A percentile compares a stretch with the other conserved stretches of the same genome.
These are phyloP conservation scores for Saccharomycopsis vini DNA, from an alignment of 805 yeast genomes.

Conservation along the genomic window DNA sequence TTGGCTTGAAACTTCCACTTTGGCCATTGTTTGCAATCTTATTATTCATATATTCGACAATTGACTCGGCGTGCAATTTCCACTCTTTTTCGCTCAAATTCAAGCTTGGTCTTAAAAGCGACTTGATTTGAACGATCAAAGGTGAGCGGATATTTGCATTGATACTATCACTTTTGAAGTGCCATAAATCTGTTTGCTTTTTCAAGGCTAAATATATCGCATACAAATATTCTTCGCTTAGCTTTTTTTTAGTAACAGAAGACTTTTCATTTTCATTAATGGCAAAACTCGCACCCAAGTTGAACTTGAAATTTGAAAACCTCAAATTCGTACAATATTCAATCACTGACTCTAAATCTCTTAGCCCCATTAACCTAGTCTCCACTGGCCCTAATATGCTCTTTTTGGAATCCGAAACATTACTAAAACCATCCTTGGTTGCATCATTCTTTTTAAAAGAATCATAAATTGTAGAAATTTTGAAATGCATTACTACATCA, in stretches of 20 bases:
- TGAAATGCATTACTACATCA: not conserved
- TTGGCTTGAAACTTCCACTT: conserved; percentile 20
- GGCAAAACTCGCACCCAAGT: not conserved
- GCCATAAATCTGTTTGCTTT: conserved; percentile 14
- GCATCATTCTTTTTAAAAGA: not conserved
- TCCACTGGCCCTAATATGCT: conserved; percentile 23
- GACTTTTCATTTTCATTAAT: not conserved
- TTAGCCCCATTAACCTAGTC: not conserved
- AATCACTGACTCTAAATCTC: too few relatives aligned
- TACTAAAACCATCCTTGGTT: not conserved
- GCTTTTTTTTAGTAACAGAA: not conserved
- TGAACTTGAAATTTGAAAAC: not conserved
- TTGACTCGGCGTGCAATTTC: not conserved
- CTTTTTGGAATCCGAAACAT: conserved; percentile 23
- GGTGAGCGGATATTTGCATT: conserved; percentile 8
- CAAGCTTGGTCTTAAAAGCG: not conserved
- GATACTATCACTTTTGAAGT: not conserved
- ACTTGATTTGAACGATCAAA: conserved; percentile 4
- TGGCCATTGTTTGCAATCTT: not conserved
- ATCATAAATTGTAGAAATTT: not conserved
- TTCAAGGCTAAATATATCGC: conserved; percentile 8
- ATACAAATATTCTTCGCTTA: not conserved
- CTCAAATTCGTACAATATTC: too few relatives aligned
- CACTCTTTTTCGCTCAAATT: not conserved
- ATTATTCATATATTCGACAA: conserved; percentile 5